A percentile compares a stretch with the other conserved stretches of the same genome.
These are phyloP conservation scores for Yamadazyma sp. DNA, from an alignment of 1,139 yeast species.

Conservation along the genomic window DNA sequence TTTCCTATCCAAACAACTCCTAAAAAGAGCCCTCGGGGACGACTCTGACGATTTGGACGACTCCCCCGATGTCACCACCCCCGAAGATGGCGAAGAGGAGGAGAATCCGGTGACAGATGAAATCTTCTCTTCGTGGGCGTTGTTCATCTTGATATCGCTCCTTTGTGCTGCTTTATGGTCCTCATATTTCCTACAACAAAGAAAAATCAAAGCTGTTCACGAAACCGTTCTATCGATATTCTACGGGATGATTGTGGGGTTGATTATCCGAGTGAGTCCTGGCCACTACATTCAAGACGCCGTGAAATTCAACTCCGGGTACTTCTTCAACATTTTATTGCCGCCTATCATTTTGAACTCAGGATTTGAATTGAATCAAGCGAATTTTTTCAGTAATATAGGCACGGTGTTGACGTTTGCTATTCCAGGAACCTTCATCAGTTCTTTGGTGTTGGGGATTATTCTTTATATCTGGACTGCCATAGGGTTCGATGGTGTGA, in stretches of 20 bases:
- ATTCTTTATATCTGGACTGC: conserved; percentile 89
- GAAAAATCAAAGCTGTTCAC: conserved; percentile 90
- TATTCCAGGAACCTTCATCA: conserved; percentile 92
- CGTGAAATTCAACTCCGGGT: conserved; percentile 90
- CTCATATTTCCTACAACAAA: conserved; percentile 86
- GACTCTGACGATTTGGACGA: conserved; percentile 33
- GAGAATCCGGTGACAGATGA: conserved; percentile 95
- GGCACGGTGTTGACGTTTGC: conserved; percentile 94
- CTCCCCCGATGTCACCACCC: conserved; percentile 47
- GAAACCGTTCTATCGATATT: conserved; percentile 95
- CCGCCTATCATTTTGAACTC: conserved; percentile 97
- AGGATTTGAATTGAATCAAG: conserved; percentile 95
- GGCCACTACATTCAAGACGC: conserved; percentile 98
- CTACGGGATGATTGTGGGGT: conserved; percentile 95
- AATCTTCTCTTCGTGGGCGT: conserved; percentile 95
- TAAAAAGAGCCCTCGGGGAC: conserved; percentile 17
- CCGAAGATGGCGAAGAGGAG: conserved; percentile 63
- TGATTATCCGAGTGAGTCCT: conserved; percentile 84
- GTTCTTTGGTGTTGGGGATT: conserved; percentile 84
- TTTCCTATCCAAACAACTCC: conserved; percentile 7
- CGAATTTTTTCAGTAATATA: conserved; percentile 87
- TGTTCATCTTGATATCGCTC: conserved; percentile 78
- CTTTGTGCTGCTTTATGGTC: conserved; percentile 93
- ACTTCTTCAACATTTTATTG: conserved; percentile 87
- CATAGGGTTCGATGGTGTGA: conserved; percentile 83